Conservation (phyloP, 164 flowering plant genomes). For the Magnolia officinalis region DNA sequence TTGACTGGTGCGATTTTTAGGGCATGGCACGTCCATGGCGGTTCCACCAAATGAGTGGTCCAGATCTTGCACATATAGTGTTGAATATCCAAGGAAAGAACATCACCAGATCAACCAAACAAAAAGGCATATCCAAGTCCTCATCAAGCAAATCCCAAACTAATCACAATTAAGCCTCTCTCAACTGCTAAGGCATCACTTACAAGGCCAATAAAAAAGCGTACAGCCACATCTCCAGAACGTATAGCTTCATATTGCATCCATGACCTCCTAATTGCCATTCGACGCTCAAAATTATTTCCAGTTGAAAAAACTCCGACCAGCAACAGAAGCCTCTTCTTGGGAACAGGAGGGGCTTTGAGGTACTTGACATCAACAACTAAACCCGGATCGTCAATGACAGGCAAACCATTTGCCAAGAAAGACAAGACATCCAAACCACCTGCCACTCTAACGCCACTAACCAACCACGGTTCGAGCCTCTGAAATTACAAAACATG, state of each 20-base stretch:
- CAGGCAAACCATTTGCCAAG: slow-evolving; percentile 72
- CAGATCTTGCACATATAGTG: too few species aligned
- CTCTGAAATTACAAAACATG: slow-evolving; percentile 44
- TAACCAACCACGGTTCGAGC: slow-evolving; percentile 83
- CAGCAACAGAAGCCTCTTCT: slow-evolving; percentile 56
- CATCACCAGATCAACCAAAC: too few species aligned
- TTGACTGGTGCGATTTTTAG: too few species aligned
- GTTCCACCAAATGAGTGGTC: too few species aligned
- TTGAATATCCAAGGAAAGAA: too few species aligned
- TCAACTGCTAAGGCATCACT: slow-evolving; percentile 27
- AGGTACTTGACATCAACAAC: slow-evolving; percentile 44
- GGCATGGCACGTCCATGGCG: too few species aligned
- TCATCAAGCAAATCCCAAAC: background rate
- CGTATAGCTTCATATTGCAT: slow-evolving; percentile 85
- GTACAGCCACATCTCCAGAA: slow-evolving; percentile 78
- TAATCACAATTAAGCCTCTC: background rate
- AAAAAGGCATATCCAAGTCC: background rate
- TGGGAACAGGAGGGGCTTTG: slow-evolving; percentile 58
- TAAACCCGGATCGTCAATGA: slow-evolving; percentile 58
- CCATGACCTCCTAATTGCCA: slow-evolving; percentile 95
- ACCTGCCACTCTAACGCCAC: slow-evolving; percentile 53
- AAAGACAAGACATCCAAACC: slow-evolving; percentile 57
- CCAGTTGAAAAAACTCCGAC: slow-evolving; percentile 84
- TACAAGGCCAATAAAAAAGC: slow-evolving; percentile 88
- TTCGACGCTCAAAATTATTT: slow-evolving; percentile 84